Percentiles rank a stretch among this genome's conserved stretches.
Conservation (phyloP, 2,329 filamentous ascomycete genomes). For the Sphaerulina vaccinii region DNA sequence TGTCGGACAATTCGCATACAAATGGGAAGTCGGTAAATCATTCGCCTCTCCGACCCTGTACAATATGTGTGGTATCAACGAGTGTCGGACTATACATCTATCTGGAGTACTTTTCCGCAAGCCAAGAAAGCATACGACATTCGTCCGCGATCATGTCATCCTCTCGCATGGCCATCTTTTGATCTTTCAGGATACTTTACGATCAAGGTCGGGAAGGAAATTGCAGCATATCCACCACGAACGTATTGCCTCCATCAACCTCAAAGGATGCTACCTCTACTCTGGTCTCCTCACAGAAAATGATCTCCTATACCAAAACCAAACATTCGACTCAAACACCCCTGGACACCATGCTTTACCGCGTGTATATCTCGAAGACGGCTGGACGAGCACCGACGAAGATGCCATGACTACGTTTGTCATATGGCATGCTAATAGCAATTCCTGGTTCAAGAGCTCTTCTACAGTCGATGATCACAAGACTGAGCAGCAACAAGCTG, state of each 20-base stretch:
- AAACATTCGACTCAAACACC: slow-evolving; percentile 62
- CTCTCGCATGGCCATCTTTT: slow-evolving; percentile 61
- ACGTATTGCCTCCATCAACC: slow-evolving; percentile 57
- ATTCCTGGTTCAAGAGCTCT: slow-evolving; percentile 53
- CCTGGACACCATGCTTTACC: slow-evolving; percentile 61
- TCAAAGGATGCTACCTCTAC: slow-evolving; percentile 66
- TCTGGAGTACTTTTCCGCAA: slow-evolving; percentile 64
- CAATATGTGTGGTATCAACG: slow-evolving; percentile 65
- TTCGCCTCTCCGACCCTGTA: slow-evolving; percentile 64
- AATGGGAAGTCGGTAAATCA: slow-evolving; percentile 66
- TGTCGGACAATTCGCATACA: slow-evolving; percentile 64
- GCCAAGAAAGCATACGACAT: slow-evolving; percentile 61
- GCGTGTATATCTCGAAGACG: slow-evolving; percentile 59
- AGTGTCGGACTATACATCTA: slow-evolving; percentile 62
- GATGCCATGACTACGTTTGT: slow-evolving; percentile 67
- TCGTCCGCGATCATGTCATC: slow-evolving; percentile 60
- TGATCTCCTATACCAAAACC: slow-evolving; percentile 63
- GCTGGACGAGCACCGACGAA: slow-evolving; percentile 62
- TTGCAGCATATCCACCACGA: slow-evolving; percentile 62
- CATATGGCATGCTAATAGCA: slow-evolving; percentile 61
- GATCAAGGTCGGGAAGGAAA: slow-evolving; percentile 55
- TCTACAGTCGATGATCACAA: slow-evolving; percentile 35
- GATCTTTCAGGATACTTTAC: slow-evolving; percentile 61
- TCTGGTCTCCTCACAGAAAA: slow-evolving; percentile 61
- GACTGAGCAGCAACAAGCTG: slow-evolving; percentile 14